Evolutionary conservation across 306 rosid genomes (phyloP).

Genomic region (Cicer arietinum): DNA sequence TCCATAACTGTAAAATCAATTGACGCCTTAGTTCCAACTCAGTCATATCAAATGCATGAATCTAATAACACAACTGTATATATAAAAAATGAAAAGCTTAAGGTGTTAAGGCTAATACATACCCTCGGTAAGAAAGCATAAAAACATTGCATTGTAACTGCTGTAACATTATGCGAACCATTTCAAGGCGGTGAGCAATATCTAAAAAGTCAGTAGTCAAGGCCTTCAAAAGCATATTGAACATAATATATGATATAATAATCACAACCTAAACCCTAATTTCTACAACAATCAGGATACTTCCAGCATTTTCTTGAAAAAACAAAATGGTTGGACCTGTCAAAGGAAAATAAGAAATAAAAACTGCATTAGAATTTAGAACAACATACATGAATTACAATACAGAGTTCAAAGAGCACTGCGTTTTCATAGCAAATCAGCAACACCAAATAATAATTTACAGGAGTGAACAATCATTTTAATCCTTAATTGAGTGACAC

Average conservation of each 20-base stretch:
- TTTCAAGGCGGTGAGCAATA: constrained; percentile 99
- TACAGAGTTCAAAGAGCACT: constrained; percentile 15
- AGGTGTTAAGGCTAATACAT: constrained; percentile 32
- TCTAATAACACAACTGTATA: constrained; percentile 3
- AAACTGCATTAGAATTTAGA: constrained; percentile 34
- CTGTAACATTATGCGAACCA: constrained; percentile 91
- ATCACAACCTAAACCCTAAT: constrained; percentile 35
- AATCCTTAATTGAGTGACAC: background rate
- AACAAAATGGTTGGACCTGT: constrained; percentile 97
- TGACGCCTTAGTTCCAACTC: constrained; percentile 39
- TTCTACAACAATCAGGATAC: constrained; percentile 73
- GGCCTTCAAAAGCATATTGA: constrained; percentile 54
- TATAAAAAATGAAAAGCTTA: constrained; percentile 24
- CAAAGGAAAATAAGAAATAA: constrained; percentile 45
- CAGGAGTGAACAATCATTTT: background rate
- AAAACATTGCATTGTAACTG: constrained; percentile 87
- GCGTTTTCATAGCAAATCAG: constrained; percentile 19
- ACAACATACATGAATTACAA: constrained; percentile 26
- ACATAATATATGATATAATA: constrained; percentile 23
- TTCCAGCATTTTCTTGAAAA: constrained; percentile 99
- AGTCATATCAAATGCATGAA: constrained; percentile 34
- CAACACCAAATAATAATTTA: constrained; percentile 24
- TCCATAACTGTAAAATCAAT: constrained; percentile 71
- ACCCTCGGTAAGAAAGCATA: constrained; percentile 99
- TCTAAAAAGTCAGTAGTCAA: constrained; percentile 73